Evolutionary conservation across 305 asterid species (phyloP), one percentile per base, ranked within the genome.

Genomic region (Fraxinus dipetala): DNA sequence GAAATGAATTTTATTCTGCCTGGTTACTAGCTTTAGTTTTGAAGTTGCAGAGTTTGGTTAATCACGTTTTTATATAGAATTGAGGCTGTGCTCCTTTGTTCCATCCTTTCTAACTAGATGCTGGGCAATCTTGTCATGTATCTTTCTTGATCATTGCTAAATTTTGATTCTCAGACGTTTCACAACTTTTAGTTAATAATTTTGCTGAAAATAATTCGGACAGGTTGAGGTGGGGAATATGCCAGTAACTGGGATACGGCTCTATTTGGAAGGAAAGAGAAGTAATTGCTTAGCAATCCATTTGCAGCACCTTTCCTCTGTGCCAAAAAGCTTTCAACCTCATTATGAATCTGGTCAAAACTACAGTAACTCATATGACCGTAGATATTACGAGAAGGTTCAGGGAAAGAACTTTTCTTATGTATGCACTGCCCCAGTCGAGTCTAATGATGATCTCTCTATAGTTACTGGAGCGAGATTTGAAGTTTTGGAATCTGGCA

Each of bases 261-360:
- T 93, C n/a, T 90, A 92, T 79, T 80, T 93, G 86, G 97, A 92
- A 92, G 98, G 98, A 77, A 93, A 91, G 82, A 86, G 90, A 85
- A 90, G 95, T 9, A 91, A 93, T 72, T 89, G 94, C 84, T 83
- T 93, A 40, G 98, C 93, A 78, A 88, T 93, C 88, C 98, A 92
- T 82, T 76, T 92, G 85, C 97, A 93, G 85, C 97, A 93, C 87
- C 94, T 93, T 43, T 93, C 98, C 74, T 91, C 95, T 77, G 83
- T 87, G 38, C 98, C 98, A 4, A 82, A 88, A 87, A 89, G 90
- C 89, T 90, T 93, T 85, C 92, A 88, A 76, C 91, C 91, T 63
- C 92, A 69, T 20, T 80, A 81, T 11, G 90, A 85, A 51, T 82
- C 86, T 13, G 76, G 77, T 28, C 79, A 79, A 38, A 84, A 61